Conservation (phyloP, 1,139 yeast genomes). For the Geotrichum carabidarum region DNA sequence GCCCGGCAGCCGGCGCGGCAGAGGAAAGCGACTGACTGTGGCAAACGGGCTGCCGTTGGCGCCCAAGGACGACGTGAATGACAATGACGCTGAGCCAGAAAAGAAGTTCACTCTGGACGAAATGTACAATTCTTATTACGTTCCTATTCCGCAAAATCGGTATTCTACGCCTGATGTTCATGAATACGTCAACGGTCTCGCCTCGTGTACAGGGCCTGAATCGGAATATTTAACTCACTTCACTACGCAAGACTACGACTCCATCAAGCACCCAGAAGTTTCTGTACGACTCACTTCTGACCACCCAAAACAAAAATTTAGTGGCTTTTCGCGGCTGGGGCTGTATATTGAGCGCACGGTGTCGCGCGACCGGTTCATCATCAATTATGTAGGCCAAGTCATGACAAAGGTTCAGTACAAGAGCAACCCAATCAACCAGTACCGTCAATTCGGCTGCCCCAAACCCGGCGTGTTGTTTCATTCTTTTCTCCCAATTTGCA, state of each 20-base stretch:
- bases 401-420: slow-evolving; percentile 60
- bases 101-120: slow-evolving; percentile 18
- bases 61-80: slow-evolving; percentile 11
- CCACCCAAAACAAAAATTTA: slow-evolving; percentile 56
- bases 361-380: slow-evolving; percentile 50
- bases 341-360: slow-evolving; percentile 48
- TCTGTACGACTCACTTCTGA: slow-evolving; percentile 48
- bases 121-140: slow-evolving; percentile 19
- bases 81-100: slow-evolving; percentile 18
- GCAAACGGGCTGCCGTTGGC: neutral
- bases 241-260: slow-evolving; percentile 27
- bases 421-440: slow-evolving; percentile 66
- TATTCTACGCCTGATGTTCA: slow-evolving; percentile 13
- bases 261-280: slow-evolving; percentile 29
- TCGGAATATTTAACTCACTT: slow-evolving; percentile 13
- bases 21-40: slow-evolving; percentile 13
- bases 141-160: slow-evolving; percentile 15
- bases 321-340: slow-evolving; percentile 69
- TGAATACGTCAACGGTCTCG: slow-evolving; percentile 7
- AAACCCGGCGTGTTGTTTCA: slow-evolving; percentile 68
- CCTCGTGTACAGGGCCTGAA: neutral
- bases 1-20: slow-evolving; percentile 7
- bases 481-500: slow-evolving; percentile 50
- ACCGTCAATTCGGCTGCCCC: slow-evolving; percentile 74
- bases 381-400: slow-evolving; percentile 71